phyloP scores from a whole-genome alignment of 2,329 filamentous ascomycete species.

The Diaporthe humulicola region DNA sequence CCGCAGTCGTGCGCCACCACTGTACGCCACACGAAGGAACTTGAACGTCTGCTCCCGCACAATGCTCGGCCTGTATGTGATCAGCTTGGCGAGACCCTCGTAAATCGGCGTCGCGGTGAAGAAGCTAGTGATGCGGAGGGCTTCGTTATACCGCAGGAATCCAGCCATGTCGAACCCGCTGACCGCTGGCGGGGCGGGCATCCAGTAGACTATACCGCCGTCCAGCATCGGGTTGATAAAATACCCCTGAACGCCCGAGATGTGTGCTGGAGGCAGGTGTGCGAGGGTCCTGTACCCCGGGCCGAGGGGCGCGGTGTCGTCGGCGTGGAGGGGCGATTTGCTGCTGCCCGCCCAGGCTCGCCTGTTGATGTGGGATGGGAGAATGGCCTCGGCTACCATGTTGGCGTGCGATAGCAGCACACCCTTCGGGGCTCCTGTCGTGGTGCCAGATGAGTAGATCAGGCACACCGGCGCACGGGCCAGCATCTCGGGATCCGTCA shows the following conservation, averaged over 20 bases:
- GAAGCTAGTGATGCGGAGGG: background rate
- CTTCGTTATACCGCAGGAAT: background rate
- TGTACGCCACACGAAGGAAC: background rate
- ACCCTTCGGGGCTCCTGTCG: background rate
- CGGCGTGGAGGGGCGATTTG: background rate
- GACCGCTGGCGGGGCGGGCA: background rate
- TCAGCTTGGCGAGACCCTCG: background rate
- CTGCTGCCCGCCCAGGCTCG: background rate
- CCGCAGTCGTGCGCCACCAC: background rate
- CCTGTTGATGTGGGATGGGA: background rate
- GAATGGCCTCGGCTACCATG: background rate
- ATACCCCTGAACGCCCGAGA: background rate
- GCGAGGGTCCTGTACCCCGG: background rate
- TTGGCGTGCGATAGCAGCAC: background rate
- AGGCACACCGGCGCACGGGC: background rate
- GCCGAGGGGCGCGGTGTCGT: background rate
- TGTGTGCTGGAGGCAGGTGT: background rate
- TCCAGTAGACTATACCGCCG: constrained; percentile 3
- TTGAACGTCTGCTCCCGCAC: background rate
- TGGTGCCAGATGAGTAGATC: constrained; percentile 2
- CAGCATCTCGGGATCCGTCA: background rate
- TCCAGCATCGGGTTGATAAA: constrained; percentile 13
- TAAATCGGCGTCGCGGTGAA: background rate
- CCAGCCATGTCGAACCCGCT: background rate
- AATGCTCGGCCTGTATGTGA: background rate